Evolutionary conservation across 2,329 filamentous ascomycete species (phyloP).

Genomic region (Amauroascus niger): DNA sequence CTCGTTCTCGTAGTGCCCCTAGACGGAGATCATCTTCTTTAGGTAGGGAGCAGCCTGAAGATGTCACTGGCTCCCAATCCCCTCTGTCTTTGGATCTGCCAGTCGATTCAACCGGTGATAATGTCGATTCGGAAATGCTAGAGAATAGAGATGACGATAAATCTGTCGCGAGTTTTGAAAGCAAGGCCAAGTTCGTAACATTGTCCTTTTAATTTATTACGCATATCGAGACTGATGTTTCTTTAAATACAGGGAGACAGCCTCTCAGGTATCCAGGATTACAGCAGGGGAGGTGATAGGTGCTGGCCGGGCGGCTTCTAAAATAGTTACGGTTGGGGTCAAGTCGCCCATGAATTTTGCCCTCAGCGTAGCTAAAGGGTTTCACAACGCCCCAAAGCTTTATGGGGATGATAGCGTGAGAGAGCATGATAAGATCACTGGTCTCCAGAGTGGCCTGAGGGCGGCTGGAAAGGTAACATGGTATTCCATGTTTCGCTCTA

Average conservation of each 20-base stretch:
- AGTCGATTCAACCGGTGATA: background rate
- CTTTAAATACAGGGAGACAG: background rate
- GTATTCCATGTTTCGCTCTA: background rate
- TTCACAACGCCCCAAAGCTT: conserved; percentile 75
- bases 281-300: conserved; percentile 42
- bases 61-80: background rate
- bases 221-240: background rate
- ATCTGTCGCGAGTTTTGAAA: background rate
- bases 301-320: conserved; percentile 57
- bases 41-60: background rate
- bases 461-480: conserved; percentile 57
- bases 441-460: conserved; percentile 62
- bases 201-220: background rate
- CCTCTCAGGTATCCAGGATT: conserved; percentile 3
- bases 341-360: conserved; percentile 79
- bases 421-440: conserved; percentile 68
- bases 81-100: background rate
- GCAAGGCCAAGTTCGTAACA: conserved; percentile 1
- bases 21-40: background rate
- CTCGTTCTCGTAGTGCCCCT: background rate
- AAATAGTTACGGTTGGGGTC: conserved; percentile 65
- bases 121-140: background rate
- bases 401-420: conserved; percentile 78
- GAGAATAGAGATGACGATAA: background rate
- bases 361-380: conserved; percentile 70